Evolutionary conservation across 768 basidiomycete species (phyloP).

Genomic region (Amylocystis lapponica): DNA sequence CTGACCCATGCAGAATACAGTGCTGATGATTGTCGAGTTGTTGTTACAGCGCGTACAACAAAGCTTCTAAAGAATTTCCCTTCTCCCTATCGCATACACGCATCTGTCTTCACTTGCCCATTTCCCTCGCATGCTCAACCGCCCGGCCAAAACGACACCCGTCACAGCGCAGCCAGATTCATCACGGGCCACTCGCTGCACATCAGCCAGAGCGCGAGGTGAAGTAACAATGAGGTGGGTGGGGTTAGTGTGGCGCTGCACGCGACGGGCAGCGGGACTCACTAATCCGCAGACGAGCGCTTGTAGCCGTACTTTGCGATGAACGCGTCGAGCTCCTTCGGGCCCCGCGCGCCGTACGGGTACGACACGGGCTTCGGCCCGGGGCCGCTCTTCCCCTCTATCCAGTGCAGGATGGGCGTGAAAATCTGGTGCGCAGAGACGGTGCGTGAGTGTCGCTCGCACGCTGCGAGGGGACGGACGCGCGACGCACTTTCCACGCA

Average conservation of each 20-base stretch:
- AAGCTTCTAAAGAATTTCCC: too few relatives aligned
- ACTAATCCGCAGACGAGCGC: slow-evolving; percentile 68
- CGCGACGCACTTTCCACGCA: slow-evolving; percentile 83
- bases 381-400: slow-evolving; percentile 69
- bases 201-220: neutral
- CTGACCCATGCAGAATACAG: too few relatives aligned
- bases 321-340: slow-evolving; percentile 74
- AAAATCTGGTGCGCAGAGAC: slow-evolving; percentile 75
- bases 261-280: slow-evolving; percentile 28
- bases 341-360: slow-evolving; percentile 95
- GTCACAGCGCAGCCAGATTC: slow-evolving; percentile 54
- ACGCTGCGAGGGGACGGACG: neutral
- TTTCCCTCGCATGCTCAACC: too few relatives aligned
- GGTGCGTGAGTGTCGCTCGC: neutral
- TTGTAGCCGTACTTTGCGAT: slow-evolving; percentile 73
- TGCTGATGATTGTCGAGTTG: too few relatives aligned
- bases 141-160: too few relatives aligned
- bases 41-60: too few relatives aligned
- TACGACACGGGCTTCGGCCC: slow-evolving; percentile 72
- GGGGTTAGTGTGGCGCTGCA: slow-evolving; percentile 8
- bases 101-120: too few relatives aligned
- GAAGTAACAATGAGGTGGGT: slow-evolving; percentile 3
- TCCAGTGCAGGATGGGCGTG: slow-evolving; percentile 94
- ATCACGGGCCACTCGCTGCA: slow-evolving; percentile 73
- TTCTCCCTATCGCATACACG: too few relatives aligned